Base-by-base conservation (phyloP, 306 rosid species). In the Leucaena leucocephala region DNA sequence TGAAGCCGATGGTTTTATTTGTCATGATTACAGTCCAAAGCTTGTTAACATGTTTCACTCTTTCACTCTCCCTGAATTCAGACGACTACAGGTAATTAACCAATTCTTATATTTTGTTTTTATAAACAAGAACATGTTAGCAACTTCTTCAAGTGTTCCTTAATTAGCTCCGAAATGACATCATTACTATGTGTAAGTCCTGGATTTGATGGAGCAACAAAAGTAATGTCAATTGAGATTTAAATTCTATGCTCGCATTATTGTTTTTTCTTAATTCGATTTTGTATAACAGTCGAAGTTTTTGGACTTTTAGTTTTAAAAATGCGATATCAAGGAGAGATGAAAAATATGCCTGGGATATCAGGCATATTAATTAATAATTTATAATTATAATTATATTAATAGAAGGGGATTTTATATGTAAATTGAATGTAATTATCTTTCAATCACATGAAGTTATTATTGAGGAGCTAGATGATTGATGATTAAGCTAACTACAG, bases 1-100 rank as follows among this genome's bases (percentile, higher is more conserved):
- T 65, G 78, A 14, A 72, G 80, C 9, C 80, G 64, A 70, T 55
- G 58, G 68, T 57, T 71, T 58, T 27, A 55, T 22, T 46, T 76
- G 4, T 68, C 71, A 77, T 54, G 64, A 52, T 40, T 77, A 62
- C 21, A 64, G 40, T n/a, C 65, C 82, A 40, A 59, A 72, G 62
- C 63, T 72, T 42, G 76, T 52, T 2, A 34, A 76, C 74, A 65
- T 61, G 84, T 57, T 78, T 73, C 80, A 68, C 38, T 52, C 85
- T 36, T 78, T 69, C 77, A 46, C 80, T 40, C 52, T 86, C 65
- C 83, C 75, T 76, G 75, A 68, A 33, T 63, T 83, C 62, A 77
- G 67, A 75, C 72, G 42, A 70, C 22, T 83, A 35, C 79, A 80
- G 89, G 89, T 86, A 69, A 78, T 33, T 22, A n/a, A 54, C 61